Evolutionary conservation across 441 rosid species (phyloP).

Genomic region (Populus hybrid): DNA sequence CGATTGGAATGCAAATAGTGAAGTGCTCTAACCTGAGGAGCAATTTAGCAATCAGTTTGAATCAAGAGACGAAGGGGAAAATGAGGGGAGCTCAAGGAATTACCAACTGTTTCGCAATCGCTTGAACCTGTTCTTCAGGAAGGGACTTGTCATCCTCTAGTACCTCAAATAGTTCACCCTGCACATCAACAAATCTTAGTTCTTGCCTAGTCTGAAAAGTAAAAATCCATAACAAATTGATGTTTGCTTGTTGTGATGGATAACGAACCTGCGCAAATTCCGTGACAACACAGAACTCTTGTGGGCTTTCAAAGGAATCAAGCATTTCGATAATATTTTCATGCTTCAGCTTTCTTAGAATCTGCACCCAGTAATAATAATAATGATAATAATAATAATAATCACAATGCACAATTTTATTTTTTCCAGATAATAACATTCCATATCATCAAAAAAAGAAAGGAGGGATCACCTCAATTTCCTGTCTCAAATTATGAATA

Average conservation of each 20-base stretch:
- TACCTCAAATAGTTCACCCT: slow-evolving; percentile 98
- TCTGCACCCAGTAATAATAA: slow-evolving; percentile 42
- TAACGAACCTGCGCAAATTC: slow-evolving; percentile 86
- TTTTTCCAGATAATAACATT: background rate
- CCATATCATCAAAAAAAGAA: background rate
- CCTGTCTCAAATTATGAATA: slow-evolving; percentile 86
- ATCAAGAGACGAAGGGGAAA: slow-evolving; percentile 8
- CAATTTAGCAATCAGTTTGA: background rate
- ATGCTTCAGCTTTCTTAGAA: slow-evolving; percentile 91
- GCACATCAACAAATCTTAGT: slow-evolving; percentile 14
- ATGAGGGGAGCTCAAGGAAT: slow-evolving; percentile 7
- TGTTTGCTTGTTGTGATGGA: background rate
- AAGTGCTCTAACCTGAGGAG: slow-evolving; percentile 76
- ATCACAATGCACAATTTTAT: background rate
- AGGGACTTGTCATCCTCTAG: slow-evolving; percentile 97
- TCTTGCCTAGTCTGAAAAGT: background rate
- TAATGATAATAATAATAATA: no score
- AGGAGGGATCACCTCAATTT: slow-evolving; percentile 67
- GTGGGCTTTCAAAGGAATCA: slow-evolving; percentile 91
- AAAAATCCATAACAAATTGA: background rate
- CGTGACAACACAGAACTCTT: slow-evolving; percentile 97
- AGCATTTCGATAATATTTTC: slow-evolving; percentile 96
- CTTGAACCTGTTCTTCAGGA: slow-evolving; percentile 98
- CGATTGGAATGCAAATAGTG: slow-evolving; percentile 97
- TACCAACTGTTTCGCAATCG: slow-evolving; percentile 98